These are phyloP conservation scores for Fusarium sp. DNA, from an alignment of 2,329 filamentous ascomycete genomes.

Conservation along the genomic window DNA sequence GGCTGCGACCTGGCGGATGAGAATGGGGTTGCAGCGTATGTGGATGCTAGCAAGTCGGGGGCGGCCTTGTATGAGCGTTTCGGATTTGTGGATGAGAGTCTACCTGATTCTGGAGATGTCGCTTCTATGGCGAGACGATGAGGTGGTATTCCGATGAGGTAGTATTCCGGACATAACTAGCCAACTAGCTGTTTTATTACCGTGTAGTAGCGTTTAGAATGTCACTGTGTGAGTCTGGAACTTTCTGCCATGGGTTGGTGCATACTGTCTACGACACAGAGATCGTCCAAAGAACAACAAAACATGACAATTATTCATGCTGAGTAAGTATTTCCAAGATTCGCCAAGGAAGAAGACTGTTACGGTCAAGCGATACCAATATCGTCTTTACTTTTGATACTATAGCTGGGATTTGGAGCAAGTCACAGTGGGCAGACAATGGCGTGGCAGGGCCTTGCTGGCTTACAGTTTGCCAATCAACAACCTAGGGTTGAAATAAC, in stretches of 20 bases:
- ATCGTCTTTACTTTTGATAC: neutral
- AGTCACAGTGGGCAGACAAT: neutral
- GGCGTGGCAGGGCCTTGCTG: neutral
- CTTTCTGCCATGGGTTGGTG: neutral
- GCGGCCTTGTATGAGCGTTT: slow-evolving; percentile 27
- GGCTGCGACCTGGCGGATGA: slow-evolving; percentile 42
- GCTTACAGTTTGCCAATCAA: neutral
- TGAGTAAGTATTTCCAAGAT: neutral
- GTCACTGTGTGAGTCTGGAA: neutral
- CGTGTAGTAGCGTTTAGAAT: neutral
- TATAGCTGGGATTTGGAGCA: neutral
- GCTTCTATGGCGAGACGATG: slow-evolving; percentile 29
- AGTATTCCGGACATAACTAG: neutral
- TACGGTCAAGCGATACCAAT: neutral
- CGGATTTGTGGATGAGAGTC: slow-evolving; percentile 33
- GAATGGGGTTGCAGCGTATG: slow-evolving; percentile 37
- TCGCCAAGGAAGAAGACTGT: neutral
- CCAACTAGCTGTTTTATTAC: neutral
- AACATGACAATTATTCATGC: neutral
- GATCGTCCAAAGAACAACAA: neutral
- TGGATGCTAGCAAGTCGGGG: slow-evolving; percentile 40
- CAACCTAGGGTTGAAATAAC: neutral
- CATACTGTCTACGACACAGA: neutral
- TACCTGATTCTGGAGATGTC: slow-evolving; percentile 22
- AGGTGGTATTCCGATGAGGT: neutral